Evolutionary conservation across 1,284 basidiomycete species (phyloP).

Genomic region (Bjerkandera adusta): DNA sequence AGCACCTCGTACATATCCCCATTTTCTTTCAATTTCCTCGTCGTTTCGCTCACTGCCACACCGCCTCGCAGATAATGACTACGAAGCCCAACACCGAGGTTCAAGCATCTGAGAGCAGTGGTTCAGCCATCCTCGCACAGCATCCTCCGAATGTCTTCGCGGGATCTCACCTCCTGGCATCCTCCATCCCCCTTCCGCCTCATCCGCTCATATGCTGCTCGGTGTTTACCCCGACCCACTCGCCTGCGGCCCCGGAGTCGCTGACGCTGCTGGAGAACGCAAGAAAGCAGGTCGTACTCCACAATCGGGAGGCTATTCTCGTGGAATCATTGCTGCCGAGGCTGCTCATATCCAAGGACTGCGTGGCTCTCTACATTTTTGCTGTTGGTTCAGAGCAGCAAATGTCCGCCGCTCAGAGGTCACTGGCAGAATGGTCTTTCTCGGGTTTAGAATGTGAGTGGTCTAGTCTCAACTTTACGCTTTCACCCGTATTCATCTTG

Average conservation of each 20-base stretch:
- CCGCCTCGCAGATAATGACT: not conserved
- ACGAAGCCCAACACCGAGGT: constrained; percentile 18
- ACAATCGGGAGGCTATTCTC: constrained; percentile 35
- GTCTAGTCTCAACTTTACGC: constrained; percentile 5
- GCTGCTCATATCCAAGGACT: constrained; percentile 38
- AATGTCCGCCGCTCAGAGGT: constrained; percentile 28
- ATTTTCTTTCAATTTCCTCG: constrained; percentile 17
- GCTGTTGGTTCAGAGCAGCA: constrained; percentile 40
- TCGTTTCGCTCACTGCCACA: not conserved
- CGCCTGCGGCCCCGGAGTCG: constrained; percentile 23
- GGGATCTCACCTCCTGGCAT: constrained; percentile 34
- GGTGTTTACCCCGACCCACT: constrained; percentile 37
- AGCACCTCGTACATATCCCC: constrained; percentile 11
- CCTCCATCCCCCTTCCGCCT: constrained; percentile 35
- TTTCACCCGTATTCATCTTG: not conserved
- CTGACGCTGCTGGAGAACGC: constrained; percentile 53
- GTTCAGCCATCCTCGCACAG: constrained; percentile 30
- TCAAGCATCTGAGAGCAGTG: constrained; percentile 31
- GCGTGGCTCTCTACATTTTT: constrained; percentile 52
- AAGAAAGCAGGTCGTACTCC: constrained; percentile 44
- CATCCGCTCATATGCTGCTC: constrained; percentile 43
- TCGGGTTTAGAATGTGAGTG: constrained; percentile 52
- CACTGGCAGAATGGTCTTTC: constrained; percentile 35
- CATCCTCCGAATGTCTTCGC: constrained; percentile 32
- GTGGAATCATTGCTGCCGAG: constrained; percentile 50